These are phyloP conservation scores for Aquanectria penicillioides DNA, from an alignment of 2,329 filamentous ascomycete species.

Conservation along the genomic window DNA sequence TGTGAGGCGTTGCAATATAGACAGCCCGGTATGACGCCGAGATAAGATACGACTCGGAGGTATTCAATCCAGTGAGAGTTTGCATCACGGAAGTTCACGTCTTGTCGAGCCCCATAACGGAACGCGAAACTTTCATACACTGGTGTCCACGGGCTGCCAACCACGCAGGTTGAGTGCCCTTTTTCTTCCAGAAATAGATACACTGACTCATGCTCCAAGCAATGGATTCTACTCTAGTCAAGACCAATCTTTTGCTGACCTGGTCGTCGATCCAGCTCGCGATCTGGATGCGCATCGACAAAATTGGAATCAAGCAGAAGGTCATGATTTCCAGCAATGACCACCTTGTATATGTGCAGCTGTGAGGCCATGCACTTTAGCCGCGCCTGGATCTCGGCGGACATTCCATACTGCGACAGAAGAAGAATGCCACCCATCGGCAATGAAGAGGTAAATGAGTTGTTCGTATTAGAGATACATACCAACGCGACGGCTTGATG, in stretches of 20 bases:
- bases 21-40: too few species aligned
- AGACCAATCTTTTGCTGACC: not conserved
- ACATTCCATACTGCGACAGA: not conserved
- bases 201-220: not conserved
- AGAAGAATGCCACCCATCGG: not conserved
- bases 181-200: not conserved
- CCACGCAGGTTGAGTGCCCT: slow-evolving; percentile 20
- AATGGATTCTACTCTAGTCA: not conserved
- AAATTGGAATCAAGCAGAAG: not conserved
- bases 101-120: not conserved
- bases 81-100: too few species aligned
- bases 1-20: too few species aligned
- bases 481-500: not conserved
- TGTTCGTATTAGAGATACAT: not conserved
- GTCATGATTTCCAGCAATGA: not conserved
- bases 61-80: too few species aligned
- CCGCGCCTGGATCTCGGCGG: not conserved
- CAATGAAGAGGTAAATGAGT: not conserved
- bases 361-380: not conserved
- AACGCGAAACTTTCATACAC: slow-evolving; percentile 11
- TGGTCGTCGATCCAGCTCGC: not conserved
- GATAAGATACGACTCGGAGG: too few species aligned
- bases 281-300: not conserved
- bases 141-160: slow-evolving; percentile 39
- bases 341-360: not conserved